Percentiles rank a stretch among this genome's conserved stretches.
Evolutionary conservation across 306 rosid species (phyloP).

Genomic region (Pyrus communis): DNA sequence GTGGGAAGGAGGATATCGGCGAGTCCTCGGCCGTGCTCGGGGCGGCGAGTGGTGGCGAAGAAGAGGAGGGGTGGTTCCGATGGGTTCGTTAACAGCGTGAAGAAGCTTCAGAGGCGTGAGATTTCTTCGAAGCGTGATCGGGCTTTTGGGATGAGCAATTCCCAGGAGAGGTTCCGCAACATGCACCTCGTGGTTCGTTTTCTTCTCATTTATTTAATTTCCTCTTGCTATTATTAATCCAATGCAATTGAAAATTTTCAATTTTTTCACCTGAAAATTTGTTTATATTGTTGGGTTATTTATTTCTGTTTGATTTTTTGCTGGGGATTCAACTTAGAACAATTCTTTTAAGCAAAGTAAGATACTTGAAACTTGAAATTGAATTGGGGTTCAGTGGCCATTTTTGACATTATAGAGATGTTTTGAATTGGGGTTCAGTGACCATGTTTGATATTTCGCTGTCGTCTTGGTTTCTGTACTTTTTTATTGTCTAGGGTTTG

Average conservation of each 20-base stretch:
- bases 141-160: constrained; percentile 45
- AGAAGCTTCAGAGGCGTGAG: constrained; percentile 68
- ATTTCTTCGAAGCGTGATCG: constrained; percentile 58
- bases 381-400: neutral
- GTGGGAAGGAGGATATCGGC: constrained; percentile 50
- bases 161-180: constrained; percentile 63
- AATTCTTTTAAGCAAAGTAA: neutral
- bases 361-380: neutral
- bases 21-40: constrained; percentile 46
- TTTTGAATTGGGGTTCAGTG: neutral
- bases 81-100: constrained; percentile 38
- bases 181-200: constrained; percentile 51
- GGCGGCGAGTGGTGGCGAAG: constrained; percentile 55
- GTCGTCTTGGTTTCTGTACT: neutral
- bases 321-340: neutral
- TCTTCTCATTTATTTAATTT: neutral
- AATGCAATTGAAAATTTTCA: neutral
- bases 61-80: constrained; percentile 35
- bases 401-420: neutral
- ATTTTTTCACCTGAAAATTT: too few relatives aligned
- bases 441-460: neutral
- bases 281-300: neutral
- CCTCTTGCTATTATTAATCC: neutral
- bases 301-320: neutral
- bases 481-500: neutral